phyloP scores from a whole-genome alignment of 2,329 filamentous ascomycete genomes.

The Colletotrichum truncatum region DNA sequence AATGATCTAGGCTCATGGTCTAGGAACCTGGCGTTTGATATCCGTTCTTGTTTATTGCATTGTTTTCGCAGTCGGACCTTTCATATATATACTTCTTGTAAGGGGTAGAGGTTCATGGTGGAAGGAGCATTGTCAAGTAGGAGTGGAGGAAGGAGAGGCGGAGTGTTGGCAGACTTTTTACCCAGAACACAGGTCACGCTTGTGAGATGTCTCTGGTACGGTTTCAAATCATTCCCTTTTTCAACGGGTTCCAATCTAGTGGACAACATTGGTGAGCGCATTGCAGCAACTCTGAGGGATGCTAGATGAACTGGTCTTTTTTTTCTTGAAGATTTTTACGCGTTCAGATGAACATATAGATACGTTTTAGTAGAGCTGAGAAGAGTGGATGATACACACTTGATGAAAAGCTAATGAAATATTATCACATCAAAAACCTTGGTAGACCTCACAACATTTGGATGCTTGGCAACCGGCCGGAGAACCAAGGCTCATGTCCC shows the following conservation, averaged over 20 bases:
- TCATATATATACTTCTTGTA: too few species aligned
- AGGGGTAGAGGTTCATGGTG: too few species aligned
- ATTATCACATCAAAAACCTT: not conserved
- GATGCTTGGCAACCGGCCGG: not conserved
- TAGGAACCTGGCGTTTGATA: conserved; percentile 23
- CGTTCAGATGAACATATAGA: conserved; percentile 25
- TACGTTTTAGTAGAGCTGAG: conserved; percentile 19
- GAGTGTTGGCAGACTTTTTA: not conserved
- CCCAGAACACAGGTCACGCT: not conserved
- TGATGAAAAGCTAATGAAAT: conserved; percentile 15
- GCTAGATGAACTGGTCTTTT: not conserved
- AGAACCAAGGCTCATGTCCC: not conserved
- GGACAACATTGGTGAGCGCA: not conserved
- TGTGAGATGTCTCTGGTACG: not conserved
- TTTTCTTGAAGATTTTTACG: not conserved
- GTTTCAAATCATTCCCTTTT: not conserved
- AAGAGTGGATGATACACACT: conserved; percentile 10
- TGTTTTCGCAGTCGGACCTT: not conserved
- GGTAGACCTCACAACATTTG: not conserved
- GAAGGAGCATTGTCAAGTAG: not conserved
- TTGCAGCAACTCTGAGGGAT: not conserved
- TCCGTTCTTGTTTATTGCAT: conserved; percentile 18
- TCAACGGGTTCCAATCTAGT: not conserved
- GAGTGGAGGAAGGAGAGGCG: not conserved
- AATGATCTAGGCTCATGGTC: conserved; percentile 26